These are phyloP conservation scores for Wickerhamiella spandovensis DNA, from an alignment of 805 yeast genomes.

Conservation along the genomic window DNA sequence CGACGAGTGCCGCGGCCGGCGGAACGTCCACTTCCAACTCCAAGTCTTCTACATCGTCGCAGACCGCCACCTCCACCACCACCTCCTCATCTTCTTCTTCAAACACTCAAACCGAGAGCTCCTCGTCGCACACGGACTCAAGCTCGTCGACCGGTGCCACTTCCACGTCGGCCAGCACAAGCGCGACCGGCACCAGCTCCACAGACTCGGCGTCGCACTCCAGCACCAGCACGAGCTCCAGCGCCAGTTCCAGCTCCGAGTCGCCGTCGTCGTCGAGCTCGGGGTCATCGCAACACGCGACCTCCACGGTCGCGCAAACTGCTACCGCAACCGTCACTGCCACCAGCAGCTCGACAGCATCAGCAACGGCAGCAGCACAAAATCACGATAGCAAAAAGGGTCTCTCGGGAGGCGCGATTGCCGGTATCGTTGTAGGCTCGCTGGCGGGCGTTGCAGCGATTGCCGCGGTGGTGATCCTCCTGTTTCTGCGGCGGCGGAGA, in stretches of 20 bases:
- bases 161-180: constrained; percentile 11
- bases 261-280: background rate
- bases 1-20: constrained; percentile 8
- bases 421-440: constrained; percentile 47
- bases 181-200: constrained; percentile 8
- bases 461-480: constrained; percentile 28
- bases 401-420: constrained; percentile 38
- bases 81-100: constrained; percentile 7
- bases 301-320: constrained; percentile 7
- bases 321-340: constrained; percentile 21
- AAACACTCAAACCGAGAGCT: too few relatives aligned
- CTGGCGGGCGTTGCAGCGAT: constrained; percentile 33
- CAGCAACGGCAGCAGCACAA: constrained; percentile 8
- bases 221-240: constrained; percentile 8
- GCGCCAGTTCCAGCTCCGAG: constrained; percentile 1
- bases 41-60: constrained; percentile 20
- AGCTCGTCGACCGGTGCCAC: constrained; percentile 12
- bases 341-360: constrained; percentile 6
- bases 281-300: constrained; percentile 2
- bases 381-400: constrained; percentile 15
- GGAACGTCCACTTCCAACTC: constrained; percentile 5
- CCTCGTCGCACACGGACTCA: constrained; percentile 9
- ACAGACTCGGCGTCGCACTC: constrained; percentile 5
- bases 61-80: constrained; percentile 16
- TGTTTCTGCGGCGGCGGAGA: constrained; percentile 33